Evolutionary conservation across 2,329 filamentous ascomycete genomes (phyloP), one percentile per base, ranked within the genome.

Genomic region (Ophiostoma australiae): DNA sequence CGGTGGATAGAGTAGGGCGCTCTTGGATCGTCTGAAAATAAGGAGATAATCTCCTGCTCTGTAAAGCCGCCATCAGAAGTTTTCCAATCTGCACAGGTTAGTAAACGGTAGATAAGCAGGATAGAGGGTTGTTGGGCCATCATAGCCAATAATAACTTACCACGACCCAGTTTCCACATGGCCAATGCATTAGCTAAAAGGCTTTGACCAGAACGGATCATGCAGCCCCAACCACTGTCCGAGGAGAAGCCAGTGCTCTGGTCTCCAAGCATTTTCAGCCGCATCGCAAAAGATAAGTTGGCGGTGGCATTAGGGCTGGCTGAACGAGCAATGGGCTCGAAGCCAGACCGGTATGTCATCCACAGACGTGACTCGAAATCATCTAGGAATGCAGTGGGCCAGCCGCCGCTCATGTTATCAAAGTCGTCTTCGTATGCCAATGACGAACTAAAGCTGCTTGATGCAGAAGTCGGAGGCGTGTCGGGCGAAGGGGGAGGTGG

Each of bases 191-290:
- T 99, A 65, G 94, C 94, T 61, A 99, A 83, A 35, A 99, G 84
- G 77, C 92, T 94, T 82, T 99, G 95, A 3, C 95, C 95, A 6
- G 94, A 97, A 72, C 95, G 86, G 76, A 99, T 98, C 95, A 99
- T 99, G 78, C 95, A 99, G 0, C 95, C 95, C 93, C 96, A 99
- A 69, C 95, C 95, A 11, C 92, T 94, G 79, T 99, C 95, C 1
- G 93, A 94, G 13, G 92, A 91, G 80, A 98, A 99, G 4, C 92
- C 93, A 35, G 15, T 48, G 3, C 85, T 85, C 71, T 92, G 87
- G 68, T 97, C 92, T 13, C 88, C 86, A 6, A 98, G 82, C 77
- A 85, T 94, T 77, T 93, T 91, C 75, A 98, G 83, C 69, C 93
- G 90, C 80, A 97, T 94, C 1, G 92, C 84, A 72, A 98, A 87